Evolutionary conservation across 305 asterid species (phyloP), one percentile per base, ranked within the genome.

Genomic region (Fraxinus dipetala): DNA sequence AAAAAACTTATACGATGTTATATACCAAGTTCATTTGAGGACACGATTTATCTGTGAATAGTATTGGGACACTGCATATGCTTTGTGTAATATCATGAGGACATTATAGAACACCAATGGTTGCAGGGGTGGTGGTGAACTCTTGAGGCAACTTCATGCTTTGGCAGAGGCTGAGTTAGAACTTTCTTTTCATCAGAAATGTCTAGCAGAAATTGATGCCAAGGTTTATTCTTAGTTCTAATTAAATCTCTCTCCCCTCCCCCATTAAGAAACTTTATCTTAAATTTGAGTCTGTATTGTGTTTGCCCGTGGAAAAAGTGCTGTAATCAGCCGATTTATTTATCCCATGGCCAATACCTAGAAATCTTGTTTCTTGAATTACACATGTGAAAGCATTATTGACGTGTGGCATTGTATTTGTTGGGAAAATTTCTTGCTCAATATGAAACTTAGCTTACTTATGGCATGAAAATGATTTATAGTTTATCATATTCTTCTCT

Each of bases 101-200:
- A 67, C 76, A 69, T 79, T 77, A 75, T 82, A 79, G 84, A 85
- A 75, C 74, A 78, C 34, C 78, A 38, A 38, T 83, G 81, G 77
- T 63, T 89, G 83, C 92, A 95, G 99, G 89, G 98, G 99, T 78
- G 98, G 98, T 80, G 99, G 99, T 54, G 95, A 94, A 28, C 88
- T 94, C 79, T 84, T 95, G 88, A 90, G 89, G 85, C 88, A 92
- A 89, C 97, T 95, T 86, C 96, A 91, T 90, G 92, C 91, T 82
- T 88, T 95, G 89, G 89, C 94, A 77, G 96, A 93, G 87, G 93
- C 92, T 77, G 97, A 95, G 90, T 75, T 85, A 26, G 85, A 90
- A 80, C 93, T 95, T 83, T 77, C 86, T 36, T 69, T 80, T 81
- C 97, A 94, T 91, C 96, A 92, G 87, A 87, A 89, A 65, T 86